Percentiles rank a stretch among this genome's conserved stretches.
Conservation (phyloP, 2,329 filamentous ascomycete species). For the Ambrosiella beaveri region DNA sequence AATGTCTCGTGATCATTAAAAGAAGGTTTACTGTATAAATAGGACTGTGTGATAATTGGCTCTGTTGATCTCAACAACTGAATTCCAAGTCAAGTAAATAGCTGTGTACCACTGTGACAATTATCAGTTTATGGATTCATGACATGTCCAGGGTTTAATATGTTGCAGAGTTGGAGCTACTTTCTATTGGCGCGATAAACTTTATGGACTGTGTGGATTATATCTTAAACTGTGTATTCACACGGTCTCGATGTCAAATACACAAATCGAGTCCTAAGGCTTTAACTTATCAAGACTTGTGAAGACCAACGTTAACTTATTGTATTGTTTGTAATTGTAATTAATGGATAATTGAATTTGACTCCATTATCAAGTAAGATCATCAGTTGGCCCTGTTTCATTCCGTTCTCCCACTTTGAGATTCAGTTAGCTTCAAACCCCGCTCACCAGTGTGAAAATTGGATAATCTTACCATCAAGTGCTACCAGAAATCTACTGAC, state of each 20-base stretch:
- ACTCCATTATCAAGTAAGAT: slow-evolving; percentile 14
- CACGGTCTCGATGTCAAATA: not conserved
- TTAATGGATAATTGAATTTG: slow-evolving; percentile 17
- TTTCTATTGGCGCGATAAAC: slow-evolving; percentile 5
- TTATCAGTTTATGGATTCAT: not conserved
- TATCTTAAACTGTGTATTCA: not conserved
- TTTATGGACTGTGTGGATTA: not conserved
- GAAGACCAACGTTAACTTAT: not conserved
- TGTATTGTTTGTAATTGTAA: not conserved
- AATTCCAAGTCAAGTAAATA: too few species aligned
- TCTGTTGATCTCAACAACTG: too few species aligned
- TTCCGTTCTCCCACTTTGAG: slow-evolving; percentile 39
- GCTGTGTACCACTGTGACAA: too few species aligned
- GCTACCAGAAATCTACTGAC: slow-evolving; percentile 73
- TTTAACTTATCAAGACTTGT: not conserved
- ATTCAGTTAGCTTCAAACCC: slow-evolving; percentile 16
- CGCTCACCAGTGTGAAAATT: not conserved
- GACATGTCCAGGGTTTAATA: slow-evolving; percentile 4
- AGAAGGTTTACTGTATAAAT: not conserved
- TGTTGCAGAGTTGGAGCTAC: not conserved
- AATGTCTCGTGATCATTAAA: not conserved
- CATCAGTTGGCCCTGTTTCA: slow-evolving; percentile 30
- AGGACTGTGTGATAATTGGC: not conserved
- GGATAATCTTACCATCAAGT: slow-evolving; percentile 44
- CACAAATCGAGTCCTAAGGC: not conserved